Base-by-base conservation (phyloP, 352 stramenopile genomes). In the Elongisporangium undulatum region DNA sequence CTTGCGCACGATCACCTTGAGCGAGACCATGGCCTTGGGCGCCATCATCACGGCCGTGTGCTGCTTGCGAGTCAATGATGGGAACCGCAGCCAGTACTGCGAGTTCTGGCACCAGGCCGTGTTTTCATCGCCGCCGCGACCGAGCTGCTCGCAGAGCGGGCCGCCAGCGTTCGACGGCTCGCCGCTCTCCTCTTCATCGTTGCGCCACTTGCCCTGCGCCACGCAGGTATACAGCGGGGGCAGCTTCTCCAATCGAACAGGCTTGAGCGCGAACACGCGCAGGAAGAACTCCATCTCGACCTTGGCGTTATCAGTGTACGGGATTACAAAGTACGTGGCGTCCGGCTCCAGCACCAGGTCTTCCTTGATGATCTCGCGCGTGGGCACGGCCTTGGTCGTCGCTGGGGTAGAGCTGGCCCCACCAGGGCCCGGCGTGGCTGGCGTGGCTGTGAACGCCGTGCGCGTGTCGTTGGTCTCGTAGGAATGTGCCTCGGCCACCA, bases 221-320 rank as follows among this genome's bases (percentile, higher is more conserved):
- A 90, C 69, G 15, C 75, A 67, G 9, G 80, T 90, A 48, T 81
- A 71, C 48, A 93, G 74, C 13, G 87, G 75, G 17, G 79, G 67
- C 17, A 97, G 61, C 2, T 69, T 72, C 69, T 97, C 87, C 2
- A 97, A 63, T 26, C 66, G 64, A 17, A 97, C 41, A 5, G 87
- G 79, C 21, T 84, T 86, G 10, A 77, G 70, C 4, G 85, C 79
- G 45, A 97, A 96, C 1, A 97, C 72, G 10, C 91, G 87, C 26
- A 97, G 59, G 64, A 93, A 95, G 57, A 96, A 97, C 52, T 94
- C 85, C 73, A 94, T 94, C 51, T 97, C 89, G 45, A 93, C 86
- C 58, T 88, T 91, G 26, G 68, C 56, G 60, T 92, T 79, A 23
- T 82, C 75, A 1, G 89, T 92, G 67, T 94, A 93, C 12, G 89